Evolutionary conservation across 305 asterid species (phyloP).

Genomic region (Solanum hybrid): DNA sequence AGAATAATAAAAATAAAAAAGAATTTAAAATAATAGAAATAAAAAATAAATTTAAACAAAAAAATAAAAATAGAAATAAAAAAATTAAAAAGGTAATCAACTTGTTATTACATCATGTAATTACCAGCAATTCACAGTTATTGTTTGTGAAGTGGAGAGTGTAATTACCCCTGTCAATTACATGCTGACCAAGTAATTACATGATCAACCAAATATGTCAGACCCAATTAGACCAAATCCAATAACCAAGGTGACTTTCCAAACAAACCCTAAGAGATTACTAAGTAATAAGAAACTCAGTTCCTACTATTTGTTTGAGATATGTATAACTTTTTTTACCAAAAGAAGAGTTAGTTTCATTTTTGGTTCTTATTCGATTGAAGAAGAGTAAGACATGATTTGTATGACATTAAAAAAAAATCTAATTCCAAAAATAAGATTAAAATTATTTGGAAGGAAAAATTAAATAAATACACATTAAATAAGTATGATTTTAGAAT

Average conservation of each 20-base stretch:
- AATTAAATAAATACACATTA: no score
- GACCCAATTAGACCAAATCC: neutral
- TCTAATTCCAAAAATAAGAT: neutral
- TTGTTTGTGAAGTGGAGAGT: neutral
- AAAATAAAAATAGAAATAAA: no score
- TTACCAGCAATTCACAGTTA: neutral
- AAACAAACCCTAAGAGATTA: neutral
- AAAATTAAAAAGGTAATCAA: neutral
- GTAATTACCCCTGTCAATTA: neutral
- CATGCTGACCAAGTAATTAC: neutral
- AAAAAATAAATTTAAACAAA: no score
- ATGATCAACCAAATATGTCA: neutral
- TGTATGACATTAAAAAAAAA: neutral
- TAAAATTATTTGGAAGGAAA: neutral
- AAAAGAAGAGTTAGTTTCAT: neutral
- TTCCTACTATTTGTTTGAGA: neutral
- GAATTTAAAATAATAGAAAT: no score
- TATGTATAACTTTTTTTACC: neutral
- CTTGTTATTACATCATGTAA: no score
- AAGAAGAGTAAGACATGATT: neutral
- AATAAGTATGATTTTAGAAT: neutral
- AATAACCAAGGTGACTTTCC: neutral
- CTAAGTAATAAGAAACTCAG: neutral
- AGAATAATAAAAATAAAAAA: neutral
- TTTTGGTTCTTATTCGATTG: neutral